These are phyloP conservation scores for Nepenthes mirabilis DNA, from an alignment of 148 eudicot genomes.

Conservation along the genomic window DNA sequence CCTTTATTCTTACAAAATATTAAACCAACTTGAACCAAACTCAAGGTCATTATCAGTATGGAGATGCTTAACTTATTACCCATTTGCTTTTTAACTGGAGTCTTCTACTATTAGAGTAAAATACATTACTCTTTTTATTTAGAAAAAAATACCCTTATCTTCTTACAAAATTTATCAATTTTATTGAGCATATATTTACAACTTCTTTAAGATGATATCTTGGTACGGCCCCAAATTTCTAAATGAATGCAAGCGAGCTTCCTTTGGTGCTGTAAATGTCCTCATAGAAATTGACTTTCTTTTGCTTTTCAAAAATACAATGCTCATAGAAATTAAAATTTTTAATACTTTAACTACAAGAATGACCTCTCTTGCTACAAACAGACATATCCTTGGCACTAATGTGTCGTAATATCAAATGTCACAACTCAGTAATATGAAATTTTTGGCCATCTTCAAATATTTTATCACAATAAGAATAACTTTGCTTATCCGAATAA, in stretches of 20 bases:
- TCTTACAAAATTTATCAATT: conserved; percentile 6
- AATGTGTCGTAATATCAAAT: background rate
- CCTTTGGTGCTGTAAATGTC: conserved; percentile 1
- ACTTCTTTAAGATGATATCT: background rate
- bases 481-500: too few relatives aligned
- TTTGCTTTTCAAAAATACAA: background rate
- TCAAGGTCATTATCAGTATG: background rate
- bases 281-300: background rate
- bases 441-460: too few relatives aligned
- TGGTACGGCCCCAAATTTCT: conserved; percentile 6
- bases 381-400: background rate
- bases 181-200: background rate
- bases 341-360: background rate
- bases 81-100: background rate
- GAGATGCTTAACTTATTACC: background rate
- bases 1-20: background rate
- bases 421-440: background rate
- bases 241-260: conserved; percentile 7
- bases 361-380: background rate
- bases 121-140: background rate
- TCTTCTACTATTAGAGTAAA: background rate
- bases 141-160: background rate
- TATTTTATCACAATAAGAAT: too few relatives aligned
- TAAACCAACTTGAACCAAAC: background rate
- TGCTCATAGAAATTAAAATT: background rate